These are phyloP conservation scores for Microsporum audouinii DNA, from an alignment of 2,329 filamentous ascomycete genomes.

Conservation along the genomic window DNA sequence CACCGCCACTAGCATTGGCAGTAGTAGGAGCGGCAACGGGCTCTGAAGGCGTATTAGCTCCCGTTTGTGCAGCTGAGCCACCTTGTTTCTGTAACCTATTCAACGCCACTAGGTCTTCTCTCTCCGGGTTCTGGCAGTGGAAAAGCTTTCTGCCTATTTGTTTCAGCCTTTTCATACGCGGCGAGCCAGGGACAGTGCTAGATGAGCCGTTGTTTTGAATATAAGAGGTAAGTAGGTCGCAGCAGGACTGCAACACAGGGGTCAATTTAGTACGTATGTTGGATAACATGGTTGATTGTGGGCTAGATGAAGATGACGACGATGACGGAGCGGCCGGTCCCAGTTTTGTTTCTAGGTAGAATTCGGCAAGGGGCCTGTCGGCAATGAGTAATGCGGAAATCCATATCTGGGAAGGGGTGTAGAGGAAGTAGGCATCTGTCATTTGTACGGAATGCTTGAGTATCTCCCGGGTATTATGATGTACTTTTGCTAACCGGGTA, in stretches of 20 bases:
- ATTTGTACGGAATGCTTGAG: conserved; percentile 71
- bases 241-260: conserved; percentile 29
- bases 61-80: background rate
- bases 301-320: background rate
- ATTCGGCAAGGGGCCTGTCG: conserved; percentile 43
- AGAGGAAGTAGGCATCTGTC: conserved; percentile 95
- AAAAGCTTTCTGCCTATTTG: conserved; percentile 40
- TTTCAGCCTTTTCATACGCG: conserved; percentile 32
- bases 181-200: conserved; percentile 17
- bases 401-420: conserved; percentile 88
- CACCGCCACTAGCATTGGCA: conserved; percentile 18
- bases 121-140: conserved; percentile 40
- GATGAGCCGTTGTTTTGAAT: conserved; percentile 12
- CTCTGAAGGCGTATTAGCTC: background rate
- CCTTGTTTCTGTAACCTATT: conserved; percentile 31
- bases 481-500: conserved; percentile 50
- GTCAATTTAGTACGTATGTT: conserved; percentile 30
- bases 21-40: background rate
- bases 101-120: conserved; percentile 30
- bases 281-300: conserved; percentile 15
- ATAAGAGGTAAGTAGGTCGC: conserved; percentile 30
- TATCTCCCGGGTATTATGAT: conserved; percentile 59
- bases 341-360: conserved; percentile 37
- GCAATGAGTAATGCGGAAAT: conserved; percentile 66
- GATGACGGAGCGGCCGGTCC: conserved; percentile 17